These are phyloP conservation scores for Phanerochaete carnosa DNA, from an alignment of 768 basidiomycete genomes.

Conservation along the genomic window DNA sequence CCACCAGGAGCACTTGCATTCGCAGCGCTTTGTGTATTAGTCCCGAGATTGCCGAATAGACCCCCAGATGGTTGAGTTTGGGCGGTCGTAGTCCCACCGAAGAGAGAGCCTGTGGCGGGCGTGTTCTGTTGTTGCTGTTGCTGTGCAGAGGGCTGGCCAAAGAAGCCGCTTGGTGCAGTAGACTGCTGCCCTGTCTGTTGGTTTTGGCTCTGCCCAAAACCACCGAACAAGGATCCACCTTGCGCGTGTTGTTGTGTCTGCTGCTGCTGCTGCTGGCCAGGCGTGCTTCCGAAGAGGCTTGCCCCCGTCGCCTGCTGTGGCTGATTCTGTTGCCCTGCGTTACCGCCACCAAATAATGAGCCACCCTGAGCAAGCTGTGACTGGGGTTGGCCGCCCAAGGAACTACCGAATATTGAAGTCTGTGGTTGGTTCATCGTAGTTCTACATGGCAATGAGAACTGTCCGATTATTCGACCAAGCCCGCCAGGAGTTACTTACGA, in stretches of 20 bases:
- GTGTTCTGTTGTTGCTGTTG: slow-evolving; percentile 21
- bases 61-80: background rate
- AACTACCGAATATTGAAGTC: slow-evolving; percentile 25
- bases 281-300: slow-evolving; percentile 18
- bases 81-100: background rate
- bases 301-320: slow-evolving; percentile 18
- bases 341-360: slow-evolving; percentile 22
- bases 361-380: slow-evolving; percentile 20
- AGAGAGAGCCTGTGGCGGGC: slow-evolving; percentile 6
- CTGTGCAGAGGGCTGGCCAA: slow-evolving; percentile 32
- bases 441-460: background rate
- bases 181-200: slow-evolving; percentile 17
- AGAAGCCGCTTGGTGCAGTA: slow-evolving; percentile 19
- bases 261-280: slow-evolving; percentile 22
- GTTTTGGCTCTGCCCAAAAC: slow-evolving; percentile 30
- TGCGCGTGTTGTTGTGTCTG: slow-evolving; percentile 9
- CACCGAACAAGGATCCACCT: slow-evolving; percentile 6
- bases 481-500: background rate
- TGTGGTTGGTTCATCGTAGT: slow-evolving; percentile 1
- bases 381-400: slow-evolving; percentile 14
- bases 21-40: slow-evolving; percentile 25
- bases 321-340: slow-evolving; percentile 17
- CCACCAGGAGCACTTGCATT: slow-evolving; percentile 3
- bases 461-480: too few species aligned
- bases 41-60: slow-evolving; percentile 15